Base-by-base conservation (phyloP, 2,329 filamentous ascomycete species). In the Helotiales sp. region DNA sequence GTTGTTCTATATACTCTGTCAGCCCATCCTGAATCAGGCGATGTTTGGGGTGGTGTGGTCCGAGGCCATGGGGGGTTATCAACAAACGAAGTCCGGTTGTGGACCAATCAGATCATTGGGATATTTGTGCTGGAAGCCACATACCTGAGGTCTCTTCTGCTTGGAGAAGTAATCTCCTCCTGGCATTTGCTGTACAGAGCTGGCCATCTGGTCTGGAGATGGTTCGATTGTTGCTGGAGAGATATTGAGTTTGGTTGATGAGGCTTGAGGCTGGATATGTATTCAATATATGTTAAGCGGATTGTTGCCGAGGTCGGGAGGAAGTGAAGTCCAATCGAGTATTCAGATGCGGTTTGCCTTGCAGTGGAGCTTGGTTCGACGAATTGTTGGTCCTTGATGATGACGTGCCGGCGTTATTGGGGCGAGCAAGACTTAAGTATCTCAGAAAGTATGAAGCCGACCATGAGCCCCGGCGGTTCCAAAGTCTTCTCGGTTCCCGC, bases 391-490 rank as follows among this genome's bases (percentile, higher is more conserved):
- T 33, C 38, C 58, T 52, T 51, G 48, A 50, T 48, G 49, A 62
- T 65, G 61, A 58, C 57, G 59, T 50, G 22, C 58, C 56, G 47
- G 54, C 57, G 54, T 51, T 54, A 57, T 56, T 59, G 55, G 57
- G 61, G 59, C 54, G 59, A 63, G 47, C 27, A 24, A 51, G 30
- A 30, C 48, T 58, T 59, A 59, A 51, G 42, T 63, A 64, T 56
- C 51, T 55, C n/a, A n/a, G n/a, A n/a, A 52, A 54, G 31, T 49
- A 46, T 25, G 46, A 40, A 33, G 25, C 46, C 44, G 60, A n/a
- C n/a, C n/a, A n/a, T n/a, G n/a, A n/a, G n/a, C 22, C 15, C 33
- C 12, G 44, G 55, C 54, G 55, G 48, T 52, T 36, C 50, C 33
- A 52, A 33, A 29, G 54, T 52, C 49, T 53, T 44, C 17, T 53